Evolutionary conservation across 768 basidiomycete species (phyloP).

Genomic region (Macrolepiota albuminosa): DNA sequence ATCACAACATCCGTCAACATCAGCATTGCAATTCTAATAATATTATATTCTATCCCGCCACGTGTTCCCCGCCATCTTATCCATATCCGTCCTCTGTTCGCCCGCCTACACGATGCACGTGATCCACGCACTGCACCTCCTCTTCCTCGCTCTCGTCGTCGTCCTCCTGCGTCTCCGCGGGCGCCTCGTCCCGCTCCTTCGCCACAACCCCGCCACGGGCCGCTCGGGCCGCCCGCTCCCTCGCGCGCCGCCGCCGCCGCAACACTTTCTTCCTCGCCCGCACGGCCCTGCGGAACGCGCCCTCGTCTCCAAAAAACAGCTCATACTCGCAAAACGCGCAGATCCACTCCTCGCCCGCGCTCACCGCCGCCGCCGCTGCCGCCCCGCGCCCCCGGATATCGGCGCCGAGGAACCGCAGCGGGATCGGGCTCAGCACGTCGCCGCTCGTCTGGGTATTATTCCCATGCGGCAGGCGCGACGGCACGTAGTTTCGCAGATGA

Average conservation of each 20-base stretch:
- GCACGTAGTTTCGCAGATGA: conserved; percentile 91
- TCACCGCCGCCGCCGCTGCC: conserved; percentile 31
- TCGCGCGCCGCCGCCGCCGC: conserved; percentile 60
- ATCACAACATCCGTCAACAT: not conserved
- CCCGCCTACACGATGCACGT: not conserved
- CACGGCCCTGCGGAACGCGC: conserved; percentile 55
- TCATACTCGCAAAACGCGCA: conserved; percentile 93
- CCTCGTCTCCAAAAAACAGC: conserved; percentile 80
- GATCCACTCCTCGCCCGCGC: conserved; percentile 84
- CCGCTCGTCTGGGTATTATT: not conserved
- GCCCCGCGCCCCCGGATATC: conserved; percentile 44
- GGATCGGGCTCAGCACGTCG: conserved; percentile 49
- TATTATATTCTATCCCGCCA: too few species aligned
- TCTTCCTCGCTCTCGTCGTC: conserved; percentile 21
- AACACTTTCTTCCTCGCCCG: conserved; percentile 77
- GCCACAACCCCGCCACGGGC: conserved; percentile 29
- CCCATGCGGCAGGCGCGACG: conserved; percentile 66
- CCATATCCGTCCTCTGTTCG: not conserved
- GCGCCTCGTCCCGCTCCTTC: conserved; percentile 17
- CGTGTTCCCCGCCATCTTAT: not conserved
- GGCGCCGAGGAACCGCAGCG: conserved; percentile 64
- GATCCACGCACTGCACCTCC: not conserved
- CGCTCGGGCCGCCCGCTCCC: conserved; percentile 58
- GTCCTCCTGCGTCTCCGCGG: conserved; percentile 12
- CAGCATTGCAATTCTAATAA: not conserved